Evolutionary conservation across 352 stramenopile species (phyloP), one percentile per base, ranked within the genome.

Genomic region (Aphanomyces cochlioides): DNA sequence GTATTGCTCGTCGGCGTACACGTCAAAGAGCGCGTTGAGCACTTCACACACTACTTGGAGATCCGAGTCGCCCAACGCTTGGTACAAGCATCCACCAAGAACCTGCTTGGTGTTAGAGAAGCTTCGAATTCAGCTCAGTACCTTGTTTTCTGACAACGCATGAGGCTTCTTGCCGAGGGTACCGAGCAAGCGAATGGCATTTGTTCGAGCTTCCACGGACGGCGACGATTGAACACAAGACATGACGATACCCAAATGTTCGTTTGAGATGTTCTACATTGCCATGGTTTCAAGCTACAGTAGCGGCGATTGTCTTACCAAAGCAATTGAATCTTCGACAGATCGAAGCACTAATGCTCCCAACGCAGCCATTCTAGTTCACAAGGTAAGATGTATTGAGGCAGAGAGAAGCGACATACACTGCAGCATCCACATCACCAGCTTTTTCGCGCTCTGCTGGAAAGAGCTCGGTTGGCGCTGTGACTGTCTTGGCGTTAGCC

Each of bases 11-110:
- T 91, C 84, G 38, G 82, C 75, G 68, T 93, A 96, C 17, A 96
- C 81, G 56, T 96, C 88, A 59, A 96, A 96, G 15, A 96, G 72
- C 58, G 88, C 86, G 73, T 96, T 93, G 34, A 96, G 75, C 4
- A 86, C 86, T 71, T 93, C 85, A n/a, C 84, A 81, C 17, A 93
- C 86, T 15, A 96, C 88, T 71, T 93, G 84, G 15, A 96, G 74
- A 56, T 80, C 90, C 56, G 77, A 69, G 71, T 96, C 88, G 45
- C 80, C 75, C 28, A 96, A 75, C 36, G 77, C 79, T 53, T 78
- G 74, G 50, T 79, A 67, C 36, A 95, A 67, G 68, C 84, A 88
- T 17, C 75, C 77, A 13, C 82, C 86, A 8, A 95, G 79, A n/a
- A 88, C 75, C 54, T 61, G 43, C 37, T 87, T 81, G 15, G 54